Percentiles rank a stretch among this genome's conserved stretches.
Evolutionary conservation across 768 basidiomycete species (phyloP).

Genomic region (Thelephora ganbajun): DNA sequence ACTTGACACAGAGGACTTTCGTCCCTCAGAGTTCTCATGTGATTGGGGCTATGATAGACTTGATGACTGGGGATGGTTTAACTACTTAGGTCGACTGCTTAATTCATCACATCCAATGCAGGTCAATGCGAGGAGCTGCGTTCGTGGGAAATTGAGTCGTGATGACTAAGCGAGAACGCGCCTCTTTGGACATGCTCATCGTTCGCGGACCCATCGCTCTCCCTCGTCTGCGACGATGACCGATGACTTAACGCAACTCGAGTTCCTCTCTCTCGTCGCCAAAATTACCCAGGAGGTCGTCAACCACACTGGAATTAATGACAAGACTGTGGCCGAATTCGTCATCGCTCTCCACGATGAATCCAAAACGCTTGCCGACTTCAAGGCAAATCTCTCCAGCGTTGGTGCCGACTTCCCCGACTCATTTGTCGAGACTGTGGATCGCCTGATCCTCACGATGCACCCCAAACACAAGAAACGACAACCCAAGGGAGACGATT

Average conservation of each 20-base stretch:
- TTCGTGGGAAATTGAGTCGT: not conserved
- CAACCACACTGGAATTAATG: conserved; percentile 73
- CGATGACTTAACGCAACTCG: conserved; percentile 84
- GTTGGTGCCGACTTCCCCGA: conserved; percentile 78
- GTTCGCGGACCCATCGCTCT: conserved; percentile 1
- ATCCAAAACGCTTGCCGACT: conserved; percentile 62
- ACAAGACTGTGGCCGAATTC: conserved; percentile 93
- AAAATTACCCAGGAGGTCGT: conserved; percentile 89
- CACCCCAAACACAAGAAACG: conserved; percentile 89
- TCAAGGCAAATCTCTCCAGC: conserved; percentile 69
- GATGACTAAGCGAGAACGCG: too few relatives aligned
- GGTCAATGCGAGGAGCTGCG: not conserved
- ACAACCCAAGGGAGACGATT: conserved; percentile 24
- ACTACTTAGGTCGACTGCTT: not conserved
- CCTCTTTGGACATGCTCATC: too few relatives aligned
- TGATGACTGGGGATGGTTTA: conserved; percentile 25
- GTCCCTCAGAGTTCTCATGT: conserved; percentile 40
- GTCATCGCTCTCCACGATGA: conserved; percentile 82
- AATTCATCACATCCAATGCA: not conserved
- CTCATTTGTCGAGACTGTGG: conserved; percentile 83
- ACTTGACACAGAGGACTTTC: conserved; percentile 48
- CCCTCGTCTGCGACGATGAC: conserved; percentile 30
- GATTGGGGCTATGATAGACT: conserved; percentile 27
- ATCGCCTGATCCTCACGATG: conserved; percentile 86
- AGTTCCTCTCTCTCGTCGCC: conserved; percentile 80